A percentile compares a stretch with the other conserved stretches of the same genome.
phyloP scores from a whole-genome alignment of 1,139 yeast genomes.

The Blastobotrys ciferrii region DNA sequence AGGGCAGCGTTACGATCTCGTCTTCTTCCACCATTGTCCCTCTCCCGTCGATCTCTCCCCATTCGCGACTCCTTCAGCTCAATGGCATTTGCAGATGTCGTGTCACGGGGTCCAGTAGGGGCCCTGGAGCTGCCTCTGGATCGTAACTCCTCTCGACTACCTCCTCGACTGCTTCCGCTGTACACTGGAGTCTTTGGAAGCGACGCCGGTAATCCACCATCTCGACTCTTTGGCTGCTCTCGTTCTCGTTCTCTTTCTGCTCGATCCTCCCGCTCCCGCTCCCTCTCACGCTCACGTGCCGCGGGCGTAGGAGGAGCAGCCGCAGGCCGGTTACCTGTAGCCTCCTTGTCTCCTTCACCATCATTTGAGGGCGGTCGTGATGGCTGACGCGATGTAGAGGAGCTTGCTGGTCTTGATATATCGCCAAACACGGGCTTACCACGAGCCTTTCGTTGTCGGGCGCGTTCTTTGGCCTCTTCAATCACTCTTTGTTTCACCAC shows the following conservation, averaged over 20 bases:
- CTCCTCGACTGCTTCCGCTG: not conserved
- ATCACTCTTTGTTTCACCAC: conserved; percentile 24
- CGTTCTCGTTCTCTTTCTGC: not conserved
- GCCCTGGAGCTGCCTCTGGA: conserved; percentile 5
- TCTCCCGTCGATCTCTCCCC: not conserved
- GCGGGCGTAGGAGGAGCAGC: no score
- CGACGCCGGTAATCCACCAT: conserved; percentile 3
- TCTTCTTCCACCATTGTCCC: not conserved
- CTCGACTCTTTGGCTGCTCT: conserved; percentile 3
- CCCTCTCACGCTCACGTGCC: no score
- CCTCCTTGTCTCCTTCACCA: not conserved
- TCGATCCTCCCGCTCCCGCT: not conserved
- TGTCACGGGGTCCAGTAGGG: conserved; percentile 8
- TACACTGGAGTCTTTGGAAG: conserved; percentile 3
- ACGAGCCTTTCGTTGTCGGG: conserved; percentile 10
- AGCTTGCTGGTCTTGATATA: conserved; percentile 4
- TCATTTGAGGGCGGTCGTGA: conserved; percentile 4
- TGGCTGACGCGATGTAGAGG: conserved; percentile 11
- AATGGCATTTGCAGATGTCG: conserved; percentile 17
- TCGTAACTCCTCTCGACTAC: not conserved
- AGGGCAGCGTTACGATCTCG: not conserved
- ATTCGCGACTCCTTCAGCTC: conserved; percentile 16
- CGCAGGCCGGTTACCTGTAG: no score
- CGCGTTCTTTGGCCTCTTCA: conserved; percentile 24
- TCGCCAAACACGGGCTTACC: conserved; percentile 10